Evolutionary conservation across 2,329 filamentous ascomycete species (phyloP).

Genomic region (Trichoderma sp.): DNA sequence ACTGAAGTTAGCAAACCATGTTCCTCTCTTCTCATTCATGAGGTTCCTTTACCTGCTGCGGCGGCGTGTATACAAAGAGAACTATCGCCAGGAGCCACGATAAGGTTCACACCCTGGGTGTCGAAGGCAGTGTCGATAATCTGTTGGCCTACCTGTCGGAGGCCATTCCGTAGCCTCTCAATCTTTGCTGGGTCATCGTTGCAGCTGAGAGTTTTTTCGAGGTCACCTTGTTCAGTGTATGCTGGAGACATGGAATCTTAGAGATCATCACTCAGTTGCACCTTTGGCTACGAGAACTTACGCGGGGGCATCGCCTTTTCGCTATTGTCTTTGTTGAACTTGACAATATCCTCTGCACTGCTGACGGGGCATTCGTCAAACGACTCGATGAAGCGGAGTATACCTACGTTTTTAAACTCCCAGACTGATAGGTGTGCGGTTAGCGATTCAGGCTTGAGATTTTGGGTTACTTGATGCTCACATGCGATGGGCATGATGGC

Average conservation of each 20-base stretch:
- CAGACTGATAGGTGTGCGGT: constrained; percentile 18
- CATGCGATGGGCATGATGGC: constrained; percentile 8
- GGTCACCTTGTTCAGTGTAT: constrained; percentile 23
- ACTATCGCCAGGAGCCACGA: constrained; percentile 21
- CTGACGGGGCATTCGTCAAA: constrained; percentile 23
- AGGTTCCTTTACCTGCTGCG: constrained; percentile 17
- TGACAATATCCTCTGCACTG: constrained; percentile 21
- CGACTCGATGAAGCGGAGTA: constrained; percentile 20
- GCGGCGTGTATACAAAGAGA: constrained; percentile 23
- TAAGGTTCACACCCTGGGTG: constrained; percentile 11
- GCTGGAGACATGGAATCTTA: background rate
- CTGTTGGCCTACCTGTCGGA: constrained; percentile 2
- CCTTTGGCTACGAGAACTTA: background rate
- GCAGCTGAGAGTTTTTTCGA: constrained; percentile 22
- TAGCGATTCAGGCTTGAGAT: background rate
- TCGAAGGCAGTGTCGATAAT: constrained; percentile 16
- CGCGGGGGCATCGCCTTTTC: constrained; percentile 22
- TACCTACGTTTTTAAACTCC: constrained; percentile 27
- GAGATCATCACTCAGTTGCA: fast-evolving
- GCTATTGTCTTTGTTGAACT: constrained; percentile 23
- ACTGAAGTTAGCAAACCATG: background rate
- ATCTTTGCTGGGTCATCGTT: constrained; percentile 12
- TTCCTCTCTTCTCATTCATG: background rate
- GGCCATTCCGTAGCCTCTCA: background rate
- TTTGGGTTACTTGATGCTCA: background rate